Conservation (phyloP, 2,329 filamentous ascomycete species). For the Aureobasidium sp. region DNA sequence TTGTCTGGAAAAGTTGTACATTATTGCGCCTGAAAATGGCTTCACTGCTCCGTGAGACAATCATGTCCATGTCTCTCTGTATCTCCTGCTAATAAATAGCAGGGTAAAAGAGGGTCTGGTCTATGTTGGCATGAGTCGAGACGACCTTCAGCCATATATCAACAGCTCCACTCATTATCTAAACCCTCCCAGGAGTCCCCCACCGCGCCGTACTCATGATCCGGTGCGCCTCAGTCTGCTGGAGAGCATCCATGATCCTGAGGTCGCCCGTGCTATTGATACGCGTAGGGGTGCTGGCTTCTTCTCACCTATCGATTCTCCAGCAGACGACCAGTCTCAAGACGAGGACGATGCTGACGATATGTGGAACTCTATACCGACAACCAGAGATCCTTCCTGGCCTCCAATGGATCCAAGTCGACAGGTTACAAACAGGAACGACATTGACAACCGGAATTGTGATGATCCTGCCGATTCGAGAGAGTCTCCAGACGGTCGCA, state of each 20-base stretch:
- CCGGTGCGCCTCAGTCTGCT: conserved; percentile 20
- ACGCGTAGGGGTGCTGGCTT: conserved; percentile 7
- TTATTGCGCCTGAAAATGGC: conserved; percentile 73
- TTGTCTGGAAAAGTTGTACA: conserved; percentile 74
- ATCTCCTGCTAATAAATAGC: conserved; percentile 29
- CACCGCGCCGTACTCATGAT: conserved; percentile 20
- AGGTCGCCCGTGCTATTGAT: conserved; percentile 13
- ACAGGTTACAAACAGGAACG: not conserved
- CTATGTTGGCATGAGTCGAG: conserved; percentile 78
- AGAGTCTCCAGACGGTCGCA: not conserved
- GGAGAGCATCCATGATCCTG: conserved; percentile 20
- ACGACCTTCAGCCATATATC: conserved; percentile 58
- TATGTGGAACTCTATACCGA: conserved; percentile 1
- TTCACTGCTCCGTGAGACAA: conserved; percentile 77
- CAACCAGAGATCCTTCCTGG: conserved; percentile 12
- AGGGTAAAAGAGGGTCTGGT: conserved; percentile 88
- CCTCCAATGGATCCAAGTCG: conserved; percentile 16
- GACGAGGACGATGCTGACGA: conserved; percentile 12
- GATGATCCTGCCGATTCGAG: not conserved
- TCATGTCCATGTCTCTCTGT: conserved; percentile 1
- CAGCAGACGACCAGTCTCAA: not conserved
- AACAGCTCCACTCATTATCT: conserved; percentile 37
- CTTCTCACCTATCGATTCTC: conserved; percentile 9
- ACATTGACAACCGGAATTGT: not conserved
- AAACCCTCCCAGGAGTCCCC: conserved; percentile 14